Conservation (phyloP, 768 basidiomycete genomes). For the Termitomyces sp. region DNA sequence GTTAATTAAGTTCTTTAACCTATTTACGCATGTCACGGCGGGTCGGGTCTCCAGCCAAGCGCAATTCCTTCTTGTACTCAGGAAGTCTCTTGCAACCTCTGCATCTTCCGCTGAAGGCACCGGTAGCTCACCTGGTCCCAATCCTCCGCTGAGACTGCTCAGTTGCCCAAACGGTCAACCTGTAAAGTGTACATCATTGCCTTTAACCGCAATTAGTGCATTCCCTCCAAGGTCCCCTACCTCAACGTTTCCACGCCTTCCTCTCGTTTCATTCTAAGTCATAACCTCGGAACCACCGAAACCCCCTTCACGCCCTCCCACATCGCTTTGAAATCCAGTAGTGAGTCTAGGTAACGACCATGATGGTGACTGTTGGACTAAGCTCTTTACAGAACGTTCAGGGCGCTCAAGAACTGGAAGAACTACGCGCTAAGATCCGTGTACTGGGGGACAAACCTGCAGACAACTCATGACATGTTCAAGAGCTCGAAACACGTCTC, state of each 20-base stretch:
- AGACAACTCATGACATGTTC: conserved; percentile 82
- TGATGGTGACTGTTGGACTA: not conserved
- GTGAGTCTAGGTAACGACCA: conserved; percentile 2
- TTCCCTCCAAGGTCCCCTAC: conserved; percentile 19
- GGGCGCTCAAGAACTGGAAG: conserved; percentile 69
- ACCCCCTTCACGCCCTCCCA: conserved; percentile 26
- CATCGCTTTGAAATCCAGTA: conserved; percentile 17
- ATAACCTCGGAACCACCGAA: conserved; percentile 18
- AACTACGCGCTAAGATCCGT: conserved; percentile 77
- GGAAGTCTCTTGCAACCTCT: conserved; percentile 43
- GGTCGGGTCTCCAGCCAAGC: conserved; percentile 57
- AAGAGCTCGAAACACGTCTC: conserved; percentile 81
- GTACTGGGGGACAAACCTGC: conserved; percentile 83
- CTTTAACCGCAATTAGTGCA: conserved; percentile 30
- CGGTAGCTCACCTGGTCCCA: conserved; percentile 26
- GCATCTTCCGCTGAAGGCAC: conserved; percentile 37
- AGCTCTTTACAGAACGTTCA: not conserved
- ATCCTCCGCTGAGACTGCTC: conserved; percentile 24
- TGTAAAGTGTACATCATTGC: conserved; percentile 34
- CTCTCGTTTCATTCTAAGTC: conserved; percentile 20
- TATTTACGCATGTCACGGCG: conserved; percentile 20
- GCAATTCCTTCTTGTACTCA: conserved; percentile 43
- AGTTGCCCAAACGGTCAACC: conserved; percentile 20
- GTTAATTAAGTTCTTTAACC: conserved; percentile 15
- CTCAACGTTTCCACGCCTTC: conserved; percentile 15